phyloP scores from a whole-genome alignment of 2,329 filamentous ascomycete genomes.

The Aspergillus sp. region DNA sequence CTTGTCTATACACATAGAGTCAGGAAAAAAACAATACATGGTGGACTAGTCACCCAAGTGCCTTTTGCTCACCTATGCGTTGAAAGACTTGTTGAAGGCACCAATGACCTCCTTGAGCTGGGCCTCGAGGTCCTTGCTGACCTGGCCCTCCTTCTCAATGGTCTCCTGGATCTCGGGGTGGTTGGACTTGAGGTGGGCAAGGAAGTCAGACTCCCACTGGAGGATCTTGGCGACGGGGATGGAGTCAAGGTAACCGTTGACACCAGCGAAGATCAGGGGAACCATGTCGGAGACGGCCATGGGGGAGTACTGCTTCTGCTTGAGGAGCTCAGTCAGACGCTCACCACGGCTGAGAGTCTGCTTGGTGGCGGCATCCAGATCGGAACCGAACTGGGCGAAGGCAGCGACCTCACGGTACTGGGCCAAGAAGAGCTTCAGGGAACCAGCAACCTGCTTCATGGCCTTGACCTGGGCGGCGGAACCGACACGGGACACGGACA shows the following conservation, averaged over 20 bases:
- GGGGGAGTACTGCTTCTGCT: constrained; percentile 99
- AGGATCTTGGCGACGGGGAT: constrained; percentile 91
- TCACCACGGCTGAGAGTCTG: constrained; percentile 98
- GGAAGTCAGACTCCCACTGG: constrained; percentile 91
- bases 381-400: constrained; percentile 99
- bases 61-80: constrained; percentile 40
- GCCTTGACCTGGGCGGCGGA: constrained; percentile 99
- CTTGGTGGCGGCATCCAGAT: constrained; percentile 98
- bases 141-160: constrained; percentile 92
- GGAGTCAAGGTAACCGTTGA: constrained; percentile 89
- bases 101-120: constrained; percentile 65
- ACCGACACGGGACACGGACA: constrained; percentile 99
- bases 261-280: constrained; percentile 97
- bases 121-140: constrained; percentile 84
- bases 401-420: constrained; percentile 99
- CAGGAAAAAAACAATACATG: constrained; percentile 38
- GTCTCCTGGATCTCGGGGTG: constrained; percentile 77
- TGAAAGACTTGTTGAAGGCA: constrained; percentile 93
- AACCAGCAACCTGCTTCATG: constrained; percentile 99
- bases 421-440: constrained; percentile 99
- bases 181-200: constrained; percentile 86
- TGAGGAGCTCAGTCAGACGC: constrained; percentile 96
- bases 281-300: constrained; percentile 99
- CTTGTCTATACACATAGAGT: constrained; percentile 44
- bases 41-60: constrained; percentile 29